Evolutionary conservation across 768 basidiomycete genomes (phyloP).

Genomic region (Hericium alpestre): DNA sequence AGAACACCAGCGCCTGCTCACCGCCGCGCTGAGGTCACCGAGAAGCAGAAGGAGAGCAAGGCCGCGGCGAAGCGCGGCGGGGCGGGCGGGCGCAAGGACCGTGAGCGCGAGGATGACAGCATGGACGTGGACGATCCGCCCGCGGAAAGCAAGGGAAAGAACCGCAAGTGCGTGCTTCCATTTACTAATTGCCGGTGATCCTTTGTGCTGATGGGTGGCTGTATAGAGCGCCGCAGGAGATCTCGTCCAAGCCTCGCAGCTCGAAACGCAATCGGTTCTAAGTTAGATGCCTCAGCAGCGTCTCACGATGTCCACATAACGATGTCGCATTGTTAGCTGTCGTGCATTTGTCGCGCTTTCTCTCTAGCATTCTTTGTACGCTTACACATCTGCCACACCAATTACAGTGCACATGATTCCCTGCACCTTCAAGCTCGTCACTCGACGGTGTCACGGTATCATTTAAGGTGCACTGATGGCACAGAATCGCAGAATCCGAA

Average conservation of each 20-base stretch:
- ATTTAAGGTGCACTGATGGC: too few relatives aligned
- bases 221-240: conserved; percentile 12
- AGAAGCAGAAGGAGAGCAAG: conserved; percentile 44
- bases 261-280: conserved; percentile 13
- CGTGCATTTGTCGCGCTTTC: too few relatives aligned
- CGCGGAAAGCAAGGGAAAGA: conserved; percentile 5
- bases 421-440: too few relatives aligned
- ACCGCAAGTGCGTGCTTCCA: conserved; percentile 6
- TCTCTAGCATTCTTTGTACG: too few relatives aligned
- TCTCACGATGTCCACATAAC: neutral
- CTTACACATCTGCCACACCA: too few relatives aligned
- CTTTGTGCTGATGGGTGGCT: neutral
- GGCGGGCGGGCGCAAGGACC: neutral
- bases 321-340: too few relatives aligned
- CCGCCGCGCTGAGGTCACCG: conserved; percentile 48
- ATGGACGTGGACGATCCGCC: conserved; percentile 16
- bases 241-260: conserved; percentile 1
- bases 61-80: conserved; percentile 9
- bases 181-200: neutral
- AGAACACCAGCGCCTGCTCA: conserved; percentile 45
- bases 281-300: neutral
- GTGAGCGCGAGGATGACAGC: conserved; percentile 9
- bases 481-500: too few relatives aligned
- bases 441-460: too few relatives aligned
- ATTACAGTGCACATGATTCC: too few relatives aligned